These are phyloP conservation scores for Cymodocea nodosa DNA, from an alignment of 116 monocot species.

Conservation along the genomic window DNA sequence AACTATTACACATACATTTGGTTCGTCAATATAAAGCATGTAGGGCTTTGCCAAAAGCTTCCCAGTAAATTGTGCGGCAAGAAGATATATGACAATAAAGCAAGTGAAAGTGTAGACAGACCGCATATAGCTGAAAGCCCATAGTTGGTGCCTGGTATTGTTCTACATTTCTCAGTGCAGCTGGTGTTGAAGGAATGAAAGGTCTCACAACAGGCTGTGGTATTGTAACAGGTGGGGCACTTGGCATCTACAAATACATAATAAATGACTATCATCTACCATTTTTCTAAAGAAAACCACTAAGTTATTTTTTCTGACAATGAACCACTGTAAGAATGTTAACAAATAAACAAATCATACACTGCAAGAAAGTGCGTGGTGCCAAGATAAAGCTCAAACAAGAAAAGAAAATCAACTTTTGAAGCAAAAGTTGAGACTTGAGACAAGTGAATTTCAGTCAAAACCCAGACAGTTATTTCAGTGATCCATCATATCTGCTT, in stretches of 20 bases:
- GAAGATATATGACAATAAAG: not conserved
- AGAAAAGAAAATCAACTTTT: no score
- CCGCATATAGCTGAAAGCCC: constrained; percentile 71
- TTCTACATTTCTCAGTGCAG: constrained; percentile 53
- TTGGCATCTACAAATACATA: constrained; percentile 23
- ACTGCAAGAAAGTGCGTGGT: no score
- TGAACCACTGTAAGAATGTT: not conserved
- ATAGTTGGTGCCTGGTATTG: constrained; percentile 69
- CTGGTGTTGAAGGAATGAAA: constrained; percentile 55
- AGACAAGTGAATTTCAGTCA: no score
- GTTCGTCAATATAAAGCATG: not conserved
- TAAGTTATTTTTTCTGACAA: no score
- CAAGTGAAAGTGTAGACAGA: constrained; percentile 7
- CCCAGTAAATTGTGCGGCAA: not conserved
- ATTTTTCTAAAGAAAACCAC: not conserved
- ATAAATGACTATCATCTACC: no score
- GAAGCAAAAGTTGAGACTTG: no score
- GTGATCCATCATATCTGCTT: no score
- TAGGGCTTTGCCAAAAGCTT: not conserved
- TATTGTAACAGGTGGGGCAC: constrained; percentile 23
- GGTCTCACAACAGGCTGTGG: constrained; percentile 46
- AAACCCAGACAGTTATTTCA: no score
- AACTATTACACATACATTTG: not conserved
- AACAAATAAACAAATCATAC: no score
- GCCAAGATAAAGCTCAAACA: no score